A percentile compares a stretch with the other conserved stretches of the same genome.
Conservation (phyloP, 768 basidiomycete genomes). For the Boletus coccyginus region DNA sequence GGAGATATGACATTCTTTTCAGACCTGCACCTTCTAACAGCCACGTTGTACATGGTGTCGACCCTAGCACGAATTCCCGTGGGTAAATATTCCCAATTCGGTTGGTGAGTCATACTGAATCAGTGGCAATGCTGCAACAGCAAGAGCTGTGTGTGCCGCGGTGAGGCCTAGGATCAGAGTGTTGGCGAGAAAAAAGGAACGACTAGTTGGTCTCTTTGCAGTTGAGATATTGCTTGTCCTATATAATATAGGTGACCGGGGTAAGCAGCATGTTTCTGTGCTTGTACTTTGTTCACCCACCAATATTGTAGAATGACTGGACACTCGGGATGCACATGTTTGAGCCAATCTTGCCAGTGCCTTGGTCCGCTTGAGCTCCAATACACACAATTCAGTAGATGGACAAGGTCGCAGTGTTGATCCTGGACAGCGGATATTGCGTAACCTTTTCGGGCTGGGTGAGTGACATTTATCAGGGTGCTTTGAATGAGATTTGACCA, state of each 20-base stretch:
- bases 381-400: neutral
- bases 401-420: neutral
- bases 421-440: slow-evolving; percentile 2
- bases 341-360: slow-evolving; percentile 18
- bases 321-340: slow-evolving; percentile 4
- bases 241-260: neutral
- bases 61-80: slow-evolving; percentile 16
- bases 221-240: slow-evolving; percentile 19
- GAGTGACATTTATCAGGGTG: neutral
- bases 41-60: slow-evolving; percentile 19
- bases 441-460: slow-evolving; percentile 20
- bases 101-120: too few species aligned
- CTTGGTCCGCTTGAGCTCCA: slow-evolving; percentile 7
- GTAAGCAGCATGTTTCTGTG: neutral
- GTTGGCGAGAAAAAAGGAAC: slow-evolving; percentile 8
- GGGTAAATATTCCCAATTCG: slow-evolving; percentile 4
- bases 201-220: slow-evolving; percentile 18
- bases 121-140: neutral
- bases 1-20: neutral
- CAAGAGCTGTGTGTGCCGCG: neutral
- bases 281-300: neutral
- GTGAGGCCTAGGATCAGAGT: slow-evolving; percentile 16
- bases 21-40: slow-evolving; percentile 11
- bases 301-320: slow-evolving; percentile 3
- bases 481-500: neutral